Conservation (phyloP, 345 rosid genomes). For the Citrus sp. region DNA sequence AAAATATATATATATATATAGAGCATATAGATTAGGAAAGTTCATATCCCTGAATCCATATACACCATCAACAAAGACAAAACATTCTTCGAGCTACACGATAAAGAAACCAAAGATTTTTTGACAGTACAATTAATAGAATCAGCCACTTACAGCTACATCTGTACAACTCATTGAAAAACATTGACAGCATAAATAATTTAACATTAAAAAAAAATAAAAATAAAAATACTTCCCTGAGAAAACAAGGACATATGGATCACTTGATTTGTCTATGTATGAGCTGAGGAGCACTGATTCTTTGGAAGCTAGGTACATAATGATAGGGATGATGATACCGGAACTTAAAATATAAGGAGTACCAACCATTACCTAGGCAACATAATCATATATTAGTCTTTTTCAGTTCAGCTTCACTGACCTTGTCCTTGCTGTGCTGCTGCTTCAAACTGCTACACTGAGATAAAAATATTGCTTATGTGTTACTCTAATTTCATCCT, state of each 20-base stretch:
- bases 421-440: background rate
- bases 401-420: constrained; percentile 1
- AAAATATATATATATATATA: too few species aligned
- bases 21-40: background rate
- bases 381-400: background rate
- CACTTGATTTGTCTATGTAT: background rate
- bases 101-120: background rate
- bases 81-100: background rate
- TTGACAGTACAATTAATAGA: background rate
- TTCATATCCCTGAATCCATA: background rate
- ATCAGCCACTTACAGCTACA: constrained; percentile 8
- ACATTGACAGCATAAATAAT: background rate
- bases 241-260: background rate
- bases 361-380: background rate
- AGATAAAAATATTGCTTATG: background rate
- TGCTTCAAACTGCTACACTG: background rate
- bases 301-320: background rate
- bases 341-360: constrained; percentile 3
- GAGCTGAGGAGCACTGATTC: background rate
- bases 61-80: background rate
- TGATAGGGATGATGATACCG: background rate
- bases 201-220: background rate
- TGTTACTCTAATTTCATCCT: constrained; percentile 34
- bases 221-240: background rate
- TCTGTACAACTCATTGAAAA: constrained; percentile 7